These are phyloP conservation scores for Pseudopithomyces maydicus DNA, from an alignment of 2,329 filamentous ascomycete genomes.

Conservation along the genomic window DNA sequence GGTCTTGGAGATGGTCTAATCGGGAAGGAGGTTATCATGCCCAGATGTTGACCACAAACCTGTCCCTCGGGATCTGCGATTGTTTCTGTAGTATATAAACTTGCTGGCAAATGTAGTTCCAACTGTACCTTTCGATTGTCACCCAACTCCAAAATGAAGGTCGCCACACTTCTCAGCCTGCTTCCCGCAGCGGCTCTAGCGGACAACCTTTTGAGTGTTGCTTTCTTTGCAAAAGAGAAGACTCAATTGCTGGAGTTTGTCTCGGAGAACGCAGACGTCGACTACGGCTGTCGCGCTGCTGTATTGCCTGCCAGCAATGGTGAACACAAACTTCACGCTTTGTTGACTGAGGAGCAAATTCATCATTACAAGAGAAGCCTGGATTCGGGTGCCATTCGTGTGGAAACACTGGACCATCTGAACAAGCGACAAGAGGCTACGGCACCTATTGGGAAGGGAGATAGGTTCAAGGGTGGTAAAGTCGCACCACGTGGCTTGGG, in stretches of 20 bases:
- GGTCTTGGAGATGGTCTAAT: background rate
- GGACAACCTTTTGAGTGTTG: slow-evolving; percentile 32
- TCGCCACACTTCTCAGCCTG: slow-evolving; percentile 28
- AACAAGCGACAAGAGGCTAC: slow-evolving; percentile 32
- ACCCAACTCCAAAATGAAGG: slow-evolving; percentile 25
- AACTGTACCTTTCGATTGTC: background rate
- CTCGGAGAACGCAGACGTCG: slow-evolving; percentile 34
- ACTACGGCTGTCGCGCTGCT: slow-evolving; percentile 41
- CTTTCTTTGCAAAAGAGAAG: slow-evolving; percentile 38
- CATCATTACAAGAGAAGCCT: slow-evolving; percentile 32
- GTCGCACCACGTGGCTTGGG: slow-evolving; percentile 50
- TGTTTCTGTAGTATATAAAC: background rate
- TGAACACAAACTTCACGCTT: slow-evolving; percentile 33
- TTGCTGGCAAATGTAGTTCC: background rate
- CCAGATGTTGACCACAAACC: background rate
- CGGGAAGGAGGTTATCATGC: background rate
- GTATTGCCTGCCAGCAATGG: slow-evolving; percentile 31
- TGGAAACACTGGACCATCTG: background rate
- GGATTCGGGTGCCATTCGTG: slow-evolving; percentile 6
- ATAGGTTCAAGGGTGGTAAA: slow-evolving; percentile 49
- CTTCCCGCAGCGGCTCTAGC: slow-evolving; percentile 32
- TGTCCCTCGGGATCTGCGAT: background rate
- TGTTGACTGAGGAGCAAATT: slow-evolving; percentile 39
- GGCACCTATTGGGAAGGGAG: slow-evolving; percentile 44
- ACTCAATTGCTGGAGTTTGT: slow-evolving; percentile 34